Base-by-base conservation (phyloP, 768 basidiomycete species). In the Collybia nuda region DNA sequence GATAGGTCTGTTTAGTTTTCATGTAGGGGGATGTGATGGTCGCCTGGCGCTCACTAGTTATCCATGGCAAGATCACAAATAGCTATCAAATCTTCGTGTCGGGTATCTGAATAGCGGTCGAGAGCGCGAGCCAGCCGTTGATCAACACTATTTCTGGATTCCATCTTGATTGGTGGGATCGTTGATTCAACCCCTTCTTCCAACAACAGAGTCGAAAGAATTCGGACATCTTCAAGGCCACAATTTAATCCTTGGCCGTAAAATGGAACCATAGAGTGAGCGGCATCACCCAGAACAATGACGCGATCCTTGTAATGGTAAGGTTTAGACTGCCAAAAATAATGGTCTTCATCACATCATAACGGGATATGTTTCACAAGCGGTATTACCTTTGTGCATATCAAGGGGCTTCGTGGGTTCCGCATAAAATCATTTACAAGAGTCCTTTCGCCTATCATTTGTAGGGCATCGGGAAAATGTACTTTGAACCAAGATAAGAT, bases 181-280 rank as follows among this genome's bases (percentile, higher is more conserved):
- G 67, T 69, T 51, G 84, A 67, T 52, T 78, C 72, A 51, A 95
- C 86, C 14, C 78, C 77, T 67, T 88, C 84, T 52, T 85, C 77
- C 49, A 81, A 80, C 61, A 98, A 76, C 49, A 94, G 71, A 24
- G 82, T 77, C 52, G 85, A 81, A 56, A 99, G 78, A 46, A 98
- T 82, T 57, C 97, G 84, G 59, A 98, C 94, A 68, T 99, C 96
- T 71, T 99, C 96, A 46, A 99, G 80, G 14, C 96, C 96, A 64
- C 95, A 97, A 64, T 99, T 99, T 59, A 98, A 79, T 37, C 96
- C 96, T 77, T 99, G 96, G 38, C 96, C 90, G 66, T 90, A 94
- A 73, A 94, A 95, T 55, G 96, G 95, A n/a, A 95, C 94, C 94
- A 98, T 98, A 38, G 93, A 89, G 69, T 99, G 96, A 9, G 93